Conservation (phyloP, 257 asterid genomes). For the Paulownia fortunei region DNA sequence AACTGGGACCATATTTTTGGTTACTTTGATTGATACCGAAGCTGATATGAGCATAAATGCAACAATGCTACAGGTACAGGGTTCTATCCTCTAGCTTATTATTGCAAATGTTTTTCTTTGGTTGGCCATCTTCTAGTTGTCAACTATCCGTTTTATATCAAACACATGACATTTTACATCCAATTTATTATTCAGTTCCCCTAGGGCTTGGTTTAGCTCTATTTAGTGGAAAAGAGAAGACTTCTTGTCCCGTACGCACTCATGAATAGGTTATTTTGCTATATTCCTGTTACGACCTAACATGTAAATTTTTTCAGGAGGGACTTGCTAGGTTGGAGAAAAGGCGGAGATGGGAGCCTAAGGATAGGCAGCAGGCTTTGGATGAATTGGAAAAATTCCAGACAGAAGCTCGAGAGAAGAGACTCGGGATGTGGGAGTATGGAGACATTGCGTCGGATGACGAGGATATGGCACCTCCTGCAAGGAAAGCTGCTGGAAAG, state of each 20-base stretch:
- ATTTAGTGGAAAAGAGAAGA: too few relatives aligned
- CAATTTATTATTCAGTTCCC: neutral
- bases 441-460: conserved; percentile 96
- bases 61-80: conserved; percentile 74
- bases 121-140: neutral
- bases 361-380: conserved; percentile 60
- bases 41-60: conserved; percentile 78
- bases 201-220: too few relatives aligned
- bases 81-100: neutral
- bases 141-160: too few relatives aligned
- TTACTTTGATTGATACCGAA: conserved; percentile 72
- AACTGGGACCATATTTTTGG: conserved; percentile 80
- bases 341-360: conserved; percentile 77
- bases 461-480: conserved; percentile 71
- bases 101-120: neutral
- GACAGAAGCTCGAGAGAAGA: conserved; percentile 71
- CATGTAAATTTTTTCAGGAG: conserved; percentile 56
- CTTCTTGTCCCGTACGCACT: too few relatives aligned
- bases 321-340: conserved; percentile 96
- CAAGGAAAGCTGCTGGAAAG: conserved; percentile 81
- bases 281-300: neutral
- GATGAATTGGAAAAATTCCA: conserved; percentile 85
- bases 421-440: conserved; percentile 95
- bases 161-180: neutral
- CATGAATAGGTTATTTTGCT: neutral